Evolutionary conservation across 805 yeast genomes (phyloP), one percentile per base, ranked within the genome.

Genomic region (Naumovozyma castellii): DNA sequence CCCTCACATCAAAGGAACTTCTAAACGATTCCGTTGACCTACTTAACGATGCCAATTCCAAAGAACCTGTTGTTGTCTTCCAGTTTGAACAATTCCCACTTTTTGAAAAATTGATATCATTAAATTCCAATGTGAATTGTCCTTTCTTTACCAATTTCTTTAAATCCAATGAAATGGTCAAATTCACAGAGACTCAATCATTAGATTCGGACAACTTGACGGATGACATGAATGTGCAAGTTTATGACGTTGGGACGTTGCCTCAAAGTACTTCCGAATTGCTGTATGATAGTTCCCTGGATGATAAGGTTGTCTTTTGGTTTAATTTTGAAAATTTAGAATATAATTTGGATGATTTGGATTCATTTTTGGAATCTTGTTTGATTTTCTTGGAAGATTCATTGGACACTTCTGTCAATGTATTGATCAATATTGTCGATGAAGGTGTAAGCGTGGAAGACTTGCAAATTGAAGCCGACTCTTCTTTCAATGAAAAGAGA

Each of bases 301-400:
- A 47, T 13, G 48, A 45, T n/a, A 46, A 50, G 28, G 35, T 39
- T 27, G 39, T 49, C 12, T 39, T 56, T 27, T 43, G 56, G 39
- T 52, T 59, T 36, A 41, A 53, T 18, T 53, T 59, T 19, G 42
- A 44, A 10, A 44, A 38, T n/a, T 29, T 43, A 5, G 36, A 44
- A n/a, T 58, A 58, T 38, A 51, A 56, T 36, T 36, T 53, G 28
- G 36, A 40, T 12, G 39, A 38, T 25, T 32, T 59, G 20, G 58
- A 57, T 38, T 57, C 52, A 31, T 56, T 52, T 34, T 29, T 58
- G 27, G 62, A 57, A 32, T 43, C 51, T 20, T 44, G 45, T 4
- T 45, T 45, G 14, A 33, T 51, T 5, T 52, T 46, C 38, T 36
- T 59, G 30, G 53, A 47, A 20, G 57, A 57, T 29, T 45, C 50